phyloP scores from a whole-genome alignment of 2,329 filamentous ascomycete genomes.

The Fusarium avenaceum region DNA sequence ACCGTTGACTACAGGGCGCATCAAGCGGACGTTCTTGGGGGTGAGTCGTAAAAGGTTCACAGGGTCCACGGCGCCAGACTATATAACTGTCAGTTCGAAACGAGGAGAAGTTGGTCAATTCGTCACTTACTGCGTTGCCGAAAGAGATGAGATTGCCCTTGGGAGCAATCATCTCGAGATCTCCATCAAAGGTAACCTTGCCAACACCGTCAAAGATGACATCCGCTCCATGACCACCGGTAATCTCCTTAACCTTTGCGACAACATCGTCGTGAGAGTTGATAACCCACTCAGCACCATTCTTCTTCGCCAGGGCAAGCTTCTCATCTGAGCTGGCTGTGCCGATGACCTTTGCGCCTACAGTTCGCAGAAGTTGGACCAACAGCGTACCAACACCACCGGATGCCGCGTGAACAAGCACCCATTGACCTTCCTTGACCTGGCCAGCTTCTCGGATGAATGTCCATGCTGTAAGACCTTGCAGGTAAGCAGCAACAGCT shows the following conservation, averaged over 20 bases:
- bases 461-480: slow-evolving; percentile 86
- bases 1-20: slow-evolving; percentile 79
- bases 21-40: slow-evolving; percentile 81
- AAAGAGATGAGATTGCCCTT: slow-evolving; percentile 85
- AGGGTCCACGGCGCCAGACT: slow-evolving; percentile 80
- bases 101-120: neutral
- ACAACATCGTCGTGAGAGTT: slow-evolving; percentile 75
- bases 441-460: slow-evolving; percentile 82
- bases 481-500: slow-evolving; percentile 79
- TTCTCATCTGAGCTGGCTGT: slow-evolving; percentile 83
- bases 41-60: slow-evolving; percentile 68
- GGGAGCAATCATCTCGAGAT: slow-evolving; percentile 77
- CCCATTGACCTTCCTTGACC: slow-evolving; percentile 82
- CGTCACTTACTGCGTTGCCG: slow-evolving; percentile 77
- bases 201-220: slow-evolving; percentile 91
- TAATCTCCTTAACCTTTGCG: slow-evolving; percentile 75
- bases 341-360: slow-evolving; percentile 84
- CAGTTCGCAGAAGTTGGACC: slow-evolving; percentile 77
- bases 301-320: slow-evolving; percentile 74
- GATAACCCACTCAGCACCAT: slow-evolving; percentile 79
- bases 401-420: slow-evolving; percentile 87
- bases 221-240: slow-evolving; percentile 77
- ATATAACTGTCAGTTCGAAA: slow-evolving; percentile 20
- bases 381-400: slow-evolving; percentile 84
- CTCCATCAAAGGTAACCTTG: slow-evolving; percentile 84